phyloP scores from a whole-genome alignment of 1,139 yeast genomes.

The Candida sanyaensis region DNA sequence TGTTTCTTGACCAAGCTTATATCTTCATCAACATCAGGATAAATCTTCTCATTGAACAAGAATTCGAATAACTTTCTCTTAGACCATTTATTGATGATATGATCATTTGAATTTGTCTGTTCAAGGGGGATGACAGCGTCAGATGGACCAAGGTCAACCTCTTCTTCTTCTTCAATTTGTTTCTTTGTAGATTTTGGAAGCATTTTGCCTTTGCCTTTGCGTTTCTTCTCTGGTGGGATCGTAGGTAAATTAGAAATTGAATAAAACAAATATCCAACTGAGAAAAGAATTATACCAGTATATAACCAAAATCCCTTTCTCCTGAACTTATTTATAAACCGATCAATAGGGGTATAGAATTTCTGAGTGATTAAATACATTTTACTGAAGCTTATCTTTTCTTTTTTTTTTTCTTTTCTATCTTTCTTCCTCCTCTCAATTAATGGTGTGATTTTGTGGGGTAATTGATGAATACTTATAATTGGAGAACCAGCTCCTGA shows the following conservation, averaged over 20 bases:
- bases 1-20: constrained; percentile 15
- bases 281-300: constrained; percentile 31
- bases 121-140: constrained; percentile 6
- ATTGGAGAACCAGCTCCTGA: no score
- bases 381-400: not conserved
- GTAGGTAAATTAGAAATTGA: constrained; percentile 33
- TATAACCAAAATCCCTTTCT: constrained; percentile 41
- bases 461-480: no score
- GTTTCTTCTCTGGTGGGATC: constrained; percentile 9
- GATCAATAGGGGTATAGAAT: constrained; percentile 22
- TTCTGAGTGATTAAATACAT: constrained; percentile 7
- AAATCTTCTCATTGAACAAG: constrained; percentile 19
- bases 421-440: not conserved
- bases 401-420: not conserved
- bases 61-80: constrained; percentile 21
- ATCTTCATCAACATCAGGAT: constrained; percentile 22
- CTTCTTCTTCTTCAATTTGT: constrained; percentile 7
- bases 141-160: constrained; percentile 6
- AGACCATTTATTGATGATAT: constrained; percentile 18
- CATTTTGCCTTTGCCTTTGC: constrained; percentile 1
- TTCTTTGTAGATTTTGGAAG: constrained; percentile 4
- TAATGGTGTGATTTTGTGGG: not conserved
- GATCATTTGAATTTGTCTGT: constrained; percentile 6
- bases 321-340: constrained; percentile 27
- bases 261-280: constrained; percentile 37